Conservation (phyloP, 768 basidiomycete genomes). For the Boletus reticuloceps region DNA sequence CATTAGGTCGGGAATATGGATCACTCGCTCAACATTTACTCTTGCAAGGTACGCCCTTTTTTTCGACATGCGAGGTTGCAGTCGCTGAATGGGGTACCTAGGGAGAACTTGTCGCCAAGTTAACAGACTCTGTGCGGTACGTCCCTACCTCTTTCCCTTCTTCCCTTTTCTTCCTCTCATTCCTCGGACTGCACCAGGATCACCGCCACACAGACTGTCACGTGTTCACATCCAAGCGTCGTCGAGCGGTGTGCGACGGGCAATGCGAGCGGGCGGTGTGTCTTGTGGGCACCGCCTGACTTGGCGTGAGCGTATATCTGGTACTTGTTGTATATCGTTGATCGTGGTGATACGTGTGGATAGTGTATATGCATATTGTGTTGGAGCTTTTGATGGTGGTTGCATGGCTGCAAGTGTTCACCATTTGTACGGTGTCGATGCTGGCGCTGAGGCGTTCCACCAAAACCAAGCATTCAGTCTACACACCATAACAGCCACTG, state of each 20-base stretch:
- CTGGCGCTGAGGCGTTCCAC: too few species aligned
- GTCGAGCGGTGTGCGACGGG: conserved; percentile 75
- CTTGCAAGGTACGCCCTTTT: conserved; percentile 53
- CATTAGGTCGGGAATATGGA: conserved; percentile 74
- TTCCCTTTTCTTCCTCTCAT: not conserved
- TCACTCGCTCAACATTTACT: conserved; percentile 71
- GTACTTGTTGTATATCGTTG: too few species aligned
- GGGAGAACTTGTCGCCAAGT: conserved; percentile 67
- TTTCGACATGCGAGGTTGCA: not conserved
- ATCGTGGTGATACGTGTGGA: too few species aligned
- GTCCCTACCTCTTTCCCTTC: conserved; percentile 10
- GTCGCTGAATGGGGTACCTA: conserved; percentile 24
- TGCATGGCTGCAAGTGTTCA: too few species aligned
- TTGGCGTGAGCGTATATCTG: conserved; percentile 1
- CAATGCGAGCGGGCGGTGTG: conserved; percentile 76
- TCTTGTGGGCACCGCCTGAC: conserved; percentile 65
- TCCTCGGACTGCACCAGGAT: conserved; percentile 44
- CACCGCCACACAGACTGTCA: conserved; percentile 87
- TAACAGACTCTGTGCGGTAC: conserved; percentile 58
- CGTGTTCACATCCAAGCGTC: conserved; percentile 76
- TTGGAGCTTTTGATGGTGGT: too few species aligned
- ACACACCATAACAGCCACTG: not conserved
- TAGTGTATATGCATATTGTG: too few species aligned
- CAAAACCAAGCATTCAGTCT: too few species aligned
- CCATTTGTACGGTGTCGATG: too few species aligned